A percentile compares a stretch with the other conserved stretches of the same genome.
These are phyloP conservation scores for Ustilago nuda DNA, from an alignment of 1,284 basidiomycete species.

Conservation along the genomic window DNA sequence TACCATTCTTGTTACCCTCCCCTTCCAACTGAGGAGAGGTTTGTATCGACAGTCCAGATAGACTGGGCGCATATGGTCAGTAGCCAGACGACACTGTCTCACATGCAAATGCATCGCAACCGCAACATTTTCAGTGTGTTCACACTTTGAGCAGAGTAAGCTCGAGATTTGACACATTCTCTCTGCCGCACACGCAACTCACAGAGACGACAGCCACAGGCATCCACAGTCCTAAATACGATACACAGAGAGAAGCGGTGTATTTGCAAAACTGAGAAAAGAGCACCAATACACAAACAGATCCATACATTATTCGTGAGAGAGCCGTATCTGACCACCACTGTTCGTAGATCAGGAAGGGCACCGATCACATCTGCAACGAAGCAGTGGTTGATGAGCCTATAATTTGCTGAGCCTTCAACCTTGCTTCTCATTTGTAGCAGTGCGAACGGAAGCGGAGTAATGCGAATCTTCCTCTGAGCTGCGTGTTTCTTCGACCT, in stretches of 20 bases:
- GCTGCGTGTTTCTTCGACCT: constrained; percentile 56
- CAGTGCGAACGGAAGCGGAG: constrained; percentile 12
- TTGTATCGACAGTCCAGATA: background rate
- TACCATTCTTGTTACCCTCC: background rate
- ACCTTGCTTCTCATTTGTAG: background rate
- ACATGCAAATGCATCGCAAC: background rate
- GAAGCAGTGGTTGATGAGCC: background rate
- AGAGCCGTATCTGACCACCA: background rate
- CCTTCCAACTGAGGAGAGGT: background rate
- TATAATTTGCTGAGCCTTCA: background rate
- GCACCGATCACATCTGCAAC: background rate
- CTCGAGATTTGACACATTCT: background rate
- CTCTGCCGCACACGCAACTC: background rate
- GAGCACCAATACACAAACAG: background rate
- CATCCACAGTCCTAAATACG: background rate
- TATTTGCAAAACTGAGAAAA: background rate
- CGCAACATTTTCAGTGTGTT: background rate
- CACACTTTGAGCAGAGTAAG: background rate
- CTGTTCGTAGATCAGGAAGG: background rate
- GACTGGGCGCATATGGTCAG: background rate
- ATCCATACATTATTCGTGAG: background rate
- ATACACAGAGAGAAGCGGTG: background rate
- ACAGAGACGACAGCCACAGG: background rate
- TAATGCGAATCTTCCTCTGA: constrained; percentile 38
- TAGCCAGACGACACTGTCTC: background rate